Conservation (phyloP, 2,329 filamentous ascomycete genomes). For the Venturia asperata region DNA sequence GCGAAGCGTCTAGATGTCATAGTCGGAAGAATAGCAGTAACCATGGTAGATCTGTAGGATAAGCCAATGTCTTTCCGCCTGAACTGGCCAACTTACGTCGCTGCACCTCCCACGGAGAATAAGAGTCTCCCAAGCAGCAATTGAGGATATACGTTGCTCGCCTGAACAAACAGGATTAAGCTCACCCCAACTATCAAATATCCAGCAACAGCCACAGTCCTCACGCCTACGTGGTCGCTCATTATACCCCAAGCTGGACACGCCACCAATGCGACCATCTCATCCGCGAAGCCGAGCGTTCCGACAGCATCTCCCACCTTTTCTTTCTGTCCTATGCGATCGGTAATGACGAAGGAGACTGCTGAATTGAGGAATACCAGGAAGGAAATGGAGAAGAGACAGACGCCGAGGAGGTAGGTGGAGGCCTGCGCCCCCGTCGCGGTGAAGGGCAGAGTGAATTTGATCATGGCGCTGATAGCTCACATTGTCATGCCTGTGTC, state of each 20-base stretch:
- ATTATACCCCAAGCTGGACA: conserved; percentile 74
- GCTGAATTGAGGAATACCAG: conserved; percentile 84
- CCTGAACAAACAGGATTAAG: conserved; percentile 76
- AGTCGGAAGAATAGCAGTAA: conserved; percentile 83
- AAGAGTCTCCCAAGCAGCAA: conserved; percentile 75
- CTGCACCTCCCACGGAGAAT: conserved; percentile 89
- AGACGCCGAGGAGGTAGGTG: conserved; percentile 74
- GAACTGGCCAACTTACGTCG: conserved; percentile 48
- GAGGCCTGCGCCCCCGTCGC: conserved; percentile 51
- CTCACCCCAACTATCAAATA: conserved; percentile 75
- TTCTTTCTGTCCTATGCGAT: conserved; percentile 66
- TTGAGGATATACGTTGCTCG: conserved; percentile 79
- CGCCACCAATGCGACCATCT: conserved; percentile 71
- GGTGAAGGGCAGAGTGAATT: conserved; percentile 35
- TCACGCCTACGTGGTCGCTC: conserved; percentile 69
- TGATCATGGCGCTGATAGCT: background rate
- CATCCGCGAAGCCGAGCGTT: conserved; percentile 77
- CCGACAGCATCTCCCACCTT: conserved; percentile 74
- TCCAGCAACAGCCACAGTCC: conserved; percentile 58
- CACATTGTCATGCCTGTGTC: background rate
- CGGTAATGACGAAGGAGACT: conserved; percentile 77
- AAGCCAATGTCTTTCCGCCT: conserved; percentile 1
- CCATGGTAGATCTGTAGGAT: conserved; percentile 68
- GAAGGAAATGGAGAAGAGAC: conserved; percentile 81
- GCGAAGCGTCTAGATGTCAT: conserved; percentile 41